Evolutionary conservation across 208 protist genomes (phyloP), one percentile per base, ranked within the genome.

Genomic region (Trypanosoma avium): DNA sequence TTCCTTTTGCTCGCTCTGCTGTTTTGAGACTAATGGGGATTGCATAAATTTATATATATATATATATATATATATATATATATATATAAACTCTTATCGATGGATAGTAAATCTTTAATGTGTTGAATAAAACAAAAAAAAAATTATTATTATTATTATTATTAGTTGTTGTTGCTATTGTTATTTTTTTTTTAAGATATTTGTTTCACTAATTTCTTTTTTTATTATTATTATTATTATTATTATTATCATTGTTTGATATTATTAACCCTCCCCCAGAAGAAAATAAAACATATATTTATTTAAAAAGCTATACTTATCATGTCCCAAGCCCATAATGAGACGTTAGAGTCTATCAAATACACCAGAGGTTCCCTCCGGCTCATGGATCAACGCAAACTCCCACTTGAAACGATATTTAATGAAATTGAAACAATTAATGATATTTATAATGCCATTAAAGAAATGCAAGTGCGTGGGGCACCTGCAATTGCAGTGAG

Each of bases 401-500:
- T 97, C 33, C 91, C 91, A 8, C 70, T 90, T 13, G 77, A 87
- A 57, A 95, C 84, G 0, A 67, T 85, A 22, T 97, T 82, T 60
- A 88, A 95, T 56, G 81, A 90, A 12, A 73, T 97, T 5, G 61
- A 66, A 53, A 95, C 79, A 19, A 73, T 88, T 15, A 77, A 97
- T 59, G 86, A 97, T 46, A 86, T 93, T 24, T 97, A 78, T 73
- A 71, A 61, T 4, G 94, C 93, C 42, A 97, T 98, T 61, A 83
- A 84, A 55, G 88, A 96, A 60, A 97, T 98, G 92, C 88, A 94
- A 38, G 94, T 98, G 6, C 91, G 97, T 30, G 97, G 97, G 7
- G 96, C 97, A 0, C 96, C 96, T 8, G 97, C 97, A 9, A 99
- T 99, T 66, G 97, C 95, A 30, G 94, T 98, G 42, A 95, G 92